Evolutionary conservation across 805 yeast genomes (phyloP), one percentile per base, ranked within the genome.

Genomic region (Pichia gijzeniarum): DNA sequence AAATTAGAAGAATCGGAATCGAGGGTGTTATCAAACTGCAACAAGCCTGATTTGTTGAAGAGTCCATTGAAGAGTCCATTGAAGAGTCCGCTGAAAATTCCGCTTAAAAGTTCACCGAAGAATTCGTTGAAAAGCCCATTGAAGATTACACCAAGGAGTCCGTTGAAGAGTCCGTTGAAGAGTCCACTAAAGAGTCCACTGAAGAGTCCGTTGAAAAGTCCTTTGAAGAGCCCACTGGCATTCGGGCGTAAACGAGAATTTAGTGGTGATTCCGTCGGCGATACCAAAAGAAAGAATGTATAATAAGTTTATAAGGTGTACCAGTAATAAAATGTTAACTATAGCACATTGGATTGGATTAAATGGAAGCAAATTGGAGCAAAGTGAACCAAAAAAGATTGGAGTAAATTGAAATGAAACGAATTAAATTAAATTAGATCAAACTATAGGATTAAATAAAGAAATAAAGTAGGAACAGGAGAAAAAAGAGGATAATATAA

Each of bases 161-260:
- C 48, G 1, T n/a, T n/a, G 3, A 35, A 30, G 13, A 38, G 36
- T 35, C 39, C 38, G 22, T 5, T 12, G 5, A 36, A 25, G 13
- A 41, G 40, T 28, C 41, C 41, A 16, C 9, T 10, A 6, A 38
- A 12, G 14, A 38, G 21, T 28, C 19, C 41, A 38, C 5, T 13
- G 3, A 42, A 20, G 30, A 42, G 40, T 30, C 47, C 47, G 2
- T n/a, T 18, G 5, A 35, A 30, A 5, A 38, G 35, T 34, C 38
- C 37, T 21, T 5, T 12, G 8, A 37, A 28, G 9, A 42, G 40
- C 13, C 22, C 40, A 12, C 6, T 9, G 3, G 38, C 32, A 31
- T 31, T 35, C 35, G 39, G 44, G 8, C 35, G 18, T 4, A 41
- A 35, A 30, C 44, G 44, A 18, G 35, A 20, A 13, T 41, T 19